Evolutionary conservation across 176 grass and related monocot genomes (phyloP), one percentile per base, ranked within the genome.

Genomic region (Microstegium vimineum): DNA sequence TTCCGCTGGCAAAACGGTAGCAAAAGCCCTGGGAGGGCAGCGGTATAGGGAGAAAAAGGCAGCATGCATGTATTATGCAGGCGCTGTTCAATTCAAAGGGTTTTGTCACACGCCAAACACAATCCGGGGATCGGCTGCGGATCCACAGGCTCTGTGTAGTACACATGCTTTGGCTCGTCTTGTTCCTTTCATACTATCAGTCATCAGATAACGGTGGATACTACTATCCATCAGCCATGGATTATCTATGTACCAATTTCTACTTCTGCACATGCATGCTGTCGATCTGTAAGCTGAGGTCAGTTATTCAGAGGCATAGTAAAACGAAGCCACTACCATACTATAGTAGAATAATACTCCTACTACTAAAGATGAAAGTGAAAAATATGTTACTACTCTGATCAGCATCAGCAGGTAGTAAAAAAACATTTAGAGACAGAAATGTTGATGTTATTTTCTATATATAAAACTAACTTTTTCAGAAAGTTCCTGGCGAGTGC

Each of bases 401-500:
- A 6, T 18, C 46, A 49, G 16, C 46, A 49, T 49, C 16, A 49
- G 46, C n/a, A n/a, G n/a, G n/a, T n/a, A n/a, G n/a, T n/a, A n/a
- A n/a, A n/a, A n/a, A n/a, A n/a, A n/a, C n/a, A n/a, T n/a, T n/a
- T n/a, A n/a, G n/a, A n/a, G n/a, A n/a, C 47, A 18, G 17, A 51
- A 51, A 51, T 51, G 16, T 4, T 49, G 16, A n/a, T n/a, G n/a
- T n/a, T n/a, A n/a, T n/a, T n/a, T n/a, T n/a, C n/a, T n/a, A n/a
- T n/a, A n/a, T n/a, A n/a, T n/a, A n/a, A 49, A 49, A 18, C 16
- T 49, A 5, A 17, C 15, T 47, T n/a, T n/a, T n/a, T 47, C 15
- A 47, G 11, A 43, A 43, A 14, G 8, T 42, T 91, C 86, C 75
- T 12, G 28, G 46, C 8, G 61, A 69, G 23, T 89, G 87, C 87